phyloP scores from a whole-genome alignment of 1,284 basidiomycete species.

The Ganoderma resinaceum region DNA sequence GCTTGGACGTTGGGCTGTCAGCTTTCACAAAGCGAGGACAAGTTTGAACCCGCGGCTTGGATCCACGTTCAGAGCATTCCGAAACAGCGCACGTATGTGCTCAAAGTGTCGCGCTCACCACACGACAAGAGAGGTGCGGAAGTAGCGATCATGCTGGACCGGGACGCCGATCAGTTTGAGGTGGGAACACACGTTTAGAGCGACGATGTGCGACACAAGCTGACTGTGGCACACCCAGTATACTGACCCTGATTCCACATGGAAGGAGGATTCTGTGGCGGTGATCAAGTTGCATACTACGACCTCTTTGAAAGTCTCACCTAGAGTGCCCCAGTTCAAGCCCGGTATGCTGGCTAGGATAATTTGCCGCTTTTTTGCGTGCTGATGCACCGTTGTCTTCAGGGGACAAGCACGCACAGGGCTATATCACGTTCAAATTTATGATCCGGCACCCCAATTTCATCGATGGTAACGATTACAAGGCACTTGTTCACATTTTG shows the following conservation, averaged over 20 bases:
- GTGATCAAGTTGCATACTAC: constrained; percentile 1
- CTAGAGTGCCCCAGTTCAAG: background rate
- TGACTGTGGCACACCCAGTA: background rate
- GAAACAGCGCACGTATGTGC: background rate
- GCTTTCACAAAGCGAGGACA: constrained; percentile 8
- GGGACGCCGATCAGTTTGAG: background rate
- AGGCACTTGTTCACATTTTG: constrained; percentile 14
- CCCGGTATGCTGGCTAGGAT: constrained; percentile 5
- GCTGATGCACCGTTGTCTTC: background rate
- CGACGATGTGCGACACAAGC: background rate
- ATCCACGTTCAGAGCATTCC: background rate
- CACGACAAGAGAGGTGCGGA: background rate
- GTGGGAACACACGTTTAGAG: background rate
- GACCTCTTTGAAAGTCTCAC: background rate
- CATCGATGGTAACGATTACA: constrained; percentile 23
- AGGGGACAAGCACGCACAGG: constrained; percentile 17
- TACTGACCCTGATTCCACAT: constrained; percentile 3
- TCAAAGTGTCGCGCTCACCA: background rate
- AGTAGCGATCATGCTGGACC: background rate
- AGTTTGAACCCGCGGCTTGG: constrained; percentile 15
- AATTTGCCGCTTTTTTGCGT: background rate
- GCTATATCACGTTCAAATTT: constrained; percentile 30
- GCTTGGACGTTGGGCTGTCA: constrained; percentile 24
- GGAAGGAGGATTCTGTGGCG: background rate
- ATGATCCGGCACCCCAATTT: constrained; percentile 23